These are phyloP conservation scores for Sungouiozyma intestinalis DNA, from an alignment of 805 yeast species.

Conservation along the genomic window DNA sequence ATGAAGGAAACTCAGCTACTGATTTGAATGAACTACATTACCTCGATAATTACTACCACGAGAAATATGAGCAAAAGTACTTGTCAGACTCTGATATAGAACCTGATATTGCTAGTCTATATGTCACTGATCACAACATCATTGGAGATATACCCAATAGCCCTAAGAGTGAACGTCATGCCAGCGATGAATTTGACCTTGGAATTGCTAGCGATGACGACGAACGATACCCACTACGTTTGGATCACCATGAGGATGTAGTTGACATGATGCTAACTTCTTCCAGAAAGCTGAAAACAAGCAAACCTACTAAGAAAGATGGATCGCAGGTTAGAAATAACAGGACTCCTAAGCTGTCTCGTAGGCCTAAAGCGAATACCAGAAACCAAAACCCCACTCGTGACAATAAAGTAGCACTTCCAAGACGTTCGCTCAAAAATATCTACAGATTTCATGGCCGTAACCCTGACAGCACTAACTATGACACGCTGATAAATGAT, in stretches of 20 bases:
- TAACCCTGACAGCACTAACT: too few relatives aligned
- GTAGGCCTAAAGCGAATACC: neutral
- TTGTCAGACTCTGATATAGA: constrained; percentile 2
- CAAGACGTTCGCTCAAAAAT: neutral
- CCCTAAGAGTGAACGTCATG: too few relatives aligned
- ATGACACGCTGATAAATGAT: too few relatives aligned
- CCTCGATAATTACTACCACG: constrained; percentile 11
- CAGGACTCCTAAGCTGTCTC: neutral
- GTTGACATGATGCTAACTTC: neutral
- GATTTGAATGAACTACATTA: neutral
- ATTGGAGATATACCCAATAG: neutral
- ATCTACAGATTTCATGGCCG: neutral
- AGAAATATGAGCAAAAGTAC: constrained; percentile 11
- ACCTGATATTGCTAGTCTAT: neutral
- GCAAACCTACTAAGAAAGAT: too few relatives aligned
- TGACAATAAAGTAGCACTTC: neutral
- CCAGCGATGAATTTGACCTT: neutral
- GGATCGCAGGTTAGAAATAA: too few relatives aligned
- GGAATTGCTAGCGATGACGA: too few relatives aligned
- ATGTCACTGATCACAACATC: neutral
- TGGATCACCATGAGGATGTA: neutral
- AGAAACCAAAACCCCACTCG: neutral
- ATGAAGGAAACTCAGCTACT: neutral
- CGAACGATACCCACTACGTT: too few relatives aligned
- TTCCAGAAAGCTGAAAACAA: neutral